Evolutionary conservation across 805 yeast genomes (phyloP), one percentile per base, ranked within the genome.

Genomic region (Kuraishia capsulata): DNA sequence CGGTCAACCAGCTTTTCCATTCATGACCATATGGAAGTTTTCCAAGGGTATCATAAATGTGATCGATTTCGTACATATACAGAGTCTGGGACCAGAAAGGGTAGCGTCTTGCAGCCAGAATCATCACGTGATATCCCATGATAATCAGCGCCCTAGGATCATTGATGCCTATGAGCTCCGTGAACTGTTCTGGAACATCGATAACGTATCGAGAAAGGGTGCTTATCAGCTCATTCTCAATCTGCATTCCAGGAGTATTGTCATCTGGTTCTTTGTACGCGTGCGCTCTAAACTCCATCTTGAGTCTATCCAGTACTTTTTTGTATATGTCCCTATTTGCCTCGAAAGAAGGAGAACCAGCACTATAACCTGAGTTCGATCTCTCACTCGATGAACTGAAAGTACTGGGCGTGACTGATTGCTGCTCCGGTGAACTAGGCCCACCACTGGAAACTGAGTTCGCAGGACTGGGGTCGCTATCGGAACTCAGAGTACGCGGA

Each of bases 131-230:
- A 30, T 46, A 48, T 1, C 45, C 53, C 32, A 50, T 30, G 3
- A 51, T 25, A 19, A 51, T 47, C 16, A 51, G 26, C 3, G 49
- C 40, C 18, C 53, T 39, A 23, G 52, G 49, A 33, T 50, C 53
- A 19, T 43, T 40, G 14, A 16, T 35, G 5, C 17, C n/a, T 13
- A 36, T 20, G 18, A 36, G 26, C 2, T 42, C 48, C 3, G 45
- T 37, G 19, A 47, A 47, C 29, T 11, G 25, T 9, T 40, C 47
- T 1, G 56, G 54, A n/a, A 49, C 28, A 20, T 49, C 50, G 17
- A 47, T 42, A 11, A 44, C 41, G 40, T 42, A 50, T 11, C 56
- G 37, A 2, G 49, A 42, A 19, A 49, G 26, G 4, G 53, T 50
- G 14, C 47, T 43, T 39, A 48, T 52, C 20, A 49, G 29, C 19